Evolutionary conservation across 441 rosid species (phyloP).

Genomic region (Gossypium gossypioides): DNA sequence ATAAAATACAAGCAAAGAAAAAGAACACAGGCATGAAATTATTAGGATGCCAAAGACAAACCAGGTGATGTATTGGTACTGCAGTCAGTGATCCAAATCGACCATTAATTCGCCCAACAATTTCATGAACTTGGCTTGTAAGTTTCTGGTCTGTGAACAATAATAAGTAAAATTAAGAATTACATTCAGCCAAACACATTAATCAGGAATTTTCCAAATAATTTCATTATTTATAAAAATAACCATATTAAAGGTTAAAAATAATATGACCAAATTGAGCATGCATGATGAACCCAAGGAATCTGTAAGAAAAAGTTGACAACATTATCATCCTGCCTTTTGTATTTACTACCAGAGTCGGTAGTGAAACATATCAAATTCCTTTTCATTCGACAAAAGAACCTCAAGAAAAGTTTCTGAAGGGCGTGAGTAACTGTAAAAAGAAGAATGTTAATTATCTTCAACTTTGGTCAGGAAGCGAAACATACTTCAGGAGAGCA

Average conservation of each 20-base stretch:
- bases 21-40: neutral
- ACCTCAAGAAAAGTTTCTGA: neutral
- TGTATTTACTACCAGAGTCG: neutral
- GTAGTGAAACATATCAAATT: neutral
- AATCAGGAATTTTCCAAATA: neutral
- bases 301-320: neutral
- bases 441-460: neutral
- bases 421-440: neutral
- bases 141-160: conserved; percentile 81
- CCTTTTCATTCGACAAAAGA: neutral
- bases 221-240: neutral
- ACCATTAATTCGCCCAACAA: conserved; percentile 98
- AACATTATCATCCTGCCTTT: neutral
- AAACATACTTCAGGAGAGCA: neutral
- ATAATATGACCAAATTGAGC: neutral
- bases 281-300: neutral
- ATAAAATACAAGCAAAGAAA: conserved; percentile 3
- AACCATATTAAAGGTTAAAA: neutral
- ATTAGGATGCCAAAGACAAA: conserved; percentile 25
- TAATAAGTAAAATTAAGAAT: neutral
- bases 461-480: neutral
- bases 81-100: conserved; percentile 92
- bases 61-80: conserved; percentile 98
- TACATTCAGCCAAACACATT: conserved; percentile 2
- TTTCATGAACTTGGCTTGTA: conserved; percentile 99